These are phyloP conservation scores for Scheffersomyces titani DNA, from an alignment of 1,139 yeast species.

Conservation along the genomic window DNA sequence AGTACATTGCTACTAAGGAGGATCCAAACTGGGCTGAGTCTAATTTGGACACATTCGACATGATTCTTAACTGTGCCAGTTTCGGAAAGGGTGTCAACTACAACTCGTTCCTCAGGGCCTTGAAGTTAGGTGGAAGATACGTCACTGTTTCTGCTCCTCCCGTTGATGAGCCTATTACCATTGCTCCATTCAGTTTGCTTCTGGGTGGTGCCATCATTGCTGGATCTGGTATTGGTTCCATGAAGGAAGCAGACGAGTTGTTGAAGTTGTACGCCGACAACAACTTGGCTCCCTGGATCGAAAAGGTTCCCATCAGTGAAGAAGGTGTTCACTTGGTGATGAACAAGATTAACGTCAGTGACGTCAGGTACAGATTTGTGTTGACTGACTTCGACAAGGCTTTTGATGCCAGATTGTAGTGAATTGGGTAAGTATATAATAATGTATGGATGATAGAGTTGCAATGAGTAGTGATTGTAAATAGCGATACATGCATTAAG, in stretches of 20 bases:
- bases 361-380: conserved; percentile 65
- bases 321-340: conserved; percentile 53
- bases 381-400: conserved; percentile 56
- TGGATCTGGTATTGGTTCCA: conserved; percentile 49
- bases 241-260: conserved; percentile 56
- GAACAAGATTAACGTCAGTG: conserved; percentile 51
- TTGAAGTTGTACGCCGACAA: conserved; percentile 55
- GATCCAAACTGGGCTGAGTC: conserved; percentile 37
- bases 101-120: conserved; percentile 20
- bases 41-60: conserved; percentile 38
- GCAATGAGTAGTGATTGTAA: no score
- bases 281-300: conserved; percentile 59
- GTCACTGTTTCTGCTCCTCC: conserved; percentile 29
- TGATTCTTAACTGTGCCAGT: conserved; percentile 53
- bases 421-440: not conserved
- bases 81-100: conserved; percentile 30
- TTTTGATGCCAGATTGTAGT: conserved; percentile 14
- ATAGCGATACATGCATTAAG: no score
- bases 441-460: no score
- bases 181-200: conserved; percentile 47
- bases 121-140: conserved; percentile 25
- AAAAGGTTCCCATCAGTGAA: conserved; percentile 54
- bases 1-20: conserved; percentile 50
- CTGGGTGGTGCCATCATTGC: conserved; percentile 46
- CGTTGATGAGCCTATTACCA: conserved; percentile 29